Evolutionary conservation across 306 rosid genomes (phyloP).

Genomic region (Quercus dentata): DNA sequence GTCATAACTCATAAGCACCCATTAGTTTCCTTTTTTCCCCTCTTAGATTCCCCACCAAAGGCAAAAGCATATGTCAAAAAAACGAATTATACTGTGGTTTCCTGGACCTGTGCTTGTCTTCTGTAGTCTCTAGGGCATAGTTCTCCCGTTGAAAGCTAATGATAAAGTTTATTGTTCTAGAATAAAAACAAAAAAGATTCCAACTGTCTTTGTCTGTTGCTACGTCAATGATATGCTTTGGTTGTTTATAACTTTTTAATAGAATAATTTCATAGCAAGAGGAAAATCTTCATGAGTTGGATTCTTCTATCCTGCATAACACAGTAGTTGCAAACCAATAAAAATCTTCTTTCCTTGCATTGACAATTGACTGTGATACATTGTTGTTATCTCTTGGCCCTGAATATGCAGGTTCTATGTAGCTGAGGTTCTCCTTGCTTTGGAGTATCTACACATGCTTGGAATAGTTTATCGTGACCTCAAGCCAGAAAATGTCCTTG

Average conservation of each 20-base stretch:
- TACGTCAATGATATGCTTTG: background rate
- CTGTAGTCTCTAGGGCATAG: background rate
- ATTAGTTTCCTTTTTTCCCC: background rate
- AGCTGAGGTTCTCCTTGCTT: constrained; percentile 53
- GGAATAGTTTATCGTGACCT: constrained; percentile 62
- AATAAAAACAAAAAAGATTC: background rate
- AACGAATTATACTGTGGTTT: background rate
- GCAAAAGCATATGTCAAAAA: background rate
- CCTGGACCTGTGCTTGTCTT: background rate
- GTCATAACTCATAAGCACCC: background rate
- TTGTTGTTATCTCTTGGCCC: background rate
- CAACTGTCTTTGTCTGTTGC: background rate
- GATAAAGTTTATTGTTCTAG: no score
- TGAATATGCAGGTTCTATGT: constrained; percentile 44
- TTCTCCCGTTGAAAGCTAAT: background rate
- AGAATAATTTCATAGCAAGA: background rate
- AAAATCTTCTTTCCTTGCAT: background rate
- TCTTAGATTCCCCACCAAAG: background rate
- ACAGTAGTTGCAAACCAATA: background rate
- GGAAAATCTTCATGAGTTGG: background rate
- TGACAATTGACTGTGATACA: background rate
- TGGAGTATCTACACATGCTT: constrained; percentile 62
- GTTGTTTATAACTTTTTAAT: background rate
- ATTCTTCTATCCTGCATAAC: background rate
- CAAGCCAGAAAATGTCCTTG: constrained; percentile 57